Evolutionary conservation across 2,329 filamentous ascomycete species (phyloP), one percentile per base, ranked within the genome.

Genomic region (Phaeosphaeria sp.): DNA sequence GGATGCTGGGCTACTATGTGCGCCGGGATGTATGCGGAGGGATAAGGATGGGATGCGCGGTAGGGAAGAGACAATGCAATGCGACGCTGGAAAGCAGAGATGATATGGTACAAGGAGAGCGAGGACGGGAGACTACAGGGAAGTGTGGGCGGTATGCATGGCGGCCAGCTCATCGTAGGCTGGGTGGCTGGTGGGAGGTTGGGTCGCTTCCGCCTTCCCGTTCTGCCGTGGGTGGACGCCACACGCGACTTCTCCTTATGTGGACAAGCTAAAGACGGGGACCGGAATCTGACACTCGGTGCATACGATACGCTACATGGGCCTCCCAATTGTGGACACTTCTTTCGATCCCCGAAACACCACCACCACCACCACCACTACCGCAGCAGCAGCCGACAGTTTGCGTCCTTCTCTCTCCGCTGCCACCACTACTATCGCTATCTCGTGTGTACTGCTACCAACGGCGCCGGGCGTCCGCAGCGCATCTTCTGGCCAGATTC

Each of bases 61-160:
- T 36, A 41, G 62, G 46, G 56, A 57, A 54, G 55, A 22, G 27
- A 50, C 13, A 47, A 33, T 23, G 60, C 51, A 55, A 33, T 23
- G 18, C 39, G 18, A 23, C 25, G 46, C 52, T 44, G 46, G 42
- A 58, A 54, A 60, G 64, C 46, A 50, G 33, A 25, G 9, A 10
- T 11, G 20, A 21, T 39, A 50, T 67, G 65, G 60, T 66, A 65
- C 65, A 69, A 62, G 60, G 65, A 58, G 59, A 52, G 49, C 23
- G 52, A 54, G 52, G 33, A 53, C 47, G 58, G 58, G 55, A 54
- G 55, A 54, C 4, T 42, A 51, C 43, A 50, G 51, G 58, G 54
- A 42, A 53, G 33, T 27, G 52, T 17, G 17, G 60, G 23, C 55
- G 57, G 62, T 62, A 57, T 65, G 54, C 56, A 61, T 56, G 23